These are phyloP conservation scores for Fusarium sp. DNA, from an alignment of 2,329 filamentous ascomycete genomes.

Conservation along the genomic window DNA sequence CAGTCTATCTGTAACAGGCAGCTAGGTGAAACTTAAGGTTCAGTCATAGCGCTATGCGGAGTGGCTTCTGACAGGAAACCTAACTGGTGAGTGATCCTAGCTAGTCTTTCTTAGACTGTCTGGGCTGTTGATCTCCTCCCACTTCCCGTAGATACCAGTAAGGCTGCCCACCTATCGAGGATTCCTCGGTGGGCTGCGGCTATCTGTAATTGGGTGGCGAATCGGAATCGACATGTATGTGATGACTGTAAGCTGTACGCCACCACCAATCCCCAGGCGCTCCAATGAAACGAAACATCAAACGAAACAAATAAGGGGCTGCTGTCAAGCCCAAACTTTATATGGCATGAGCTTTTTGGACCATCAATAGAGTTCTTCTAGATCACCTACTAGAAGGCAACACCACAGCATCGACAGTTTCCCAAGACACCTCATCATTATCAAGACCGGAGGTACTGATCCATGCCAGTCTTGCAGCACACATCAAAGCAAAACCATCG, in stretches of 20 bases:
- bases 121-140: neutral
- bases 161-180: neutral
- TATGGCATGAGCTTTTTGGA: too few species aligned
- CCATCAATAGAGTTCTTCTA: neutral
- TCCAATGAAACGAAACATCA: neutral
- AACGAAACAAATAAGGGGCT: neutral
- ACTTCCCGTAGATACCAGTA: neutral
- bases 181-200: neutral
- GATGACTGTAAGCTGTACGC: neutral
- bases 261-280: neutral
- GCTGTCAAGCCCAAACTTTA: neutral
- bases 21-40: neutral
- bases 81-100: neutral
- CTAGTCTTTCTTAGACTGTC: neutral
- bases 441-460: neutral
- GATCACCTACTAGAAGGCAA: neutral
- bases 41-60: neutral
- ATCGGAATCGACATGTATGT: neutral
- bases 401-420: neutral
- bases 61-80: neutral
- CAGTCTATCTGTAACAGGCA: neutral
- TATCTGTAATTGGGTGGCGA: neutral
- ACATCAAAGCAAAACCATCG: neutral
- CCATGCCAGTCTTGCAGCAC: neutral
- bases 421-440: accelerated